phyloP scores from a whole-genome alignment of 306 rosid species.

The Coriaria nepalensis region DNA sequence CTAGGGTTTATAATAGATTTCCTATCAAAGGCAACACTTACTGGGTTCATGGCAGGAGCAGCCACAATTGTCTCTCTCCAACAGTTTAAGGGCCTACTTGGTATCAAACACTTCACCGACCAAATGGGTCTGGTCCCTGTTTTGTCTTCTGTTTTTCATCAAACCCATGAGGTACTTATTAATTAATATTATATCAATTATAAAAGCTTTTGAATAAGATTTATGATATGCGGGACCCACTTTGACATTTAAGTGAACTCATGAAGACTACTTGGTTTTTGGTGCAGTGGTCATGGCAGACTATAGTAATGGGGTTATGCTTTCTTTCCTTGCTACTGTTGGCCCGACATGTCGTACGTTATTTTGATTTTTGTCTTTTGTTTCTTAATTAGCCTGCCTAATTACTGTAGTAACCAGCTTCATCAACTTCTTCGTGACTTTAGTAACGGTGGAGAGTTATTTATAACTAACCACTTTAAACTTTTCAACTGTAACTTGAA shows the following conservation, averaged over 20 bases:
- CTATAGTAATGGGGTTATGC: conserved; percentile 78
- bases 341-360: conserved; percentile 71
- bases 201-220: not conserved
- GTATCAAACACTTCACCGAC: conserved; percentile 64
- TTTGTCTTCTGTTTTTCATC: conserved; percentile 55
- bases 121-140: conserved; percentile 74
- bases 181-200: not conserved
- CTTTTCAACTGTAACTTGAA: no score
- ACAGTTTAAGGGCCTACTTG: conserved; percentile 80
- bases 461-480: no score
- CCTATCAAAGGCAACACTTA: conserved; percentile 72
- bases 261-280: not conserved
- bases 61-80: conserved; percentile 86
- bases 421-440: not conserved
- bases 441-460: no score
- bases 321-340: conserved; percentile 58
- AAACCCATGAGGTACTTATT: conserved; percentile 42
- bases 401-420: not conserved
- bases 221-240: not conserved
- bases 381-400: not conserved
- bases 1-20: conserved; percentile 89
- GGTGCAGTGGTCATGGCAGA: conserved; percentile 99
- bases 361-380: not conserved
- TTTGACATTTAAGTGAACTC: no score
- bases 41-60: conserved; percentile 98